Evolutionary conservation across 2,329 filamentous ascomycete genomes (phyloP), one percentile per base, ranked within the genome.

Genomic region (Metarhizium guizhouense): DNA sequence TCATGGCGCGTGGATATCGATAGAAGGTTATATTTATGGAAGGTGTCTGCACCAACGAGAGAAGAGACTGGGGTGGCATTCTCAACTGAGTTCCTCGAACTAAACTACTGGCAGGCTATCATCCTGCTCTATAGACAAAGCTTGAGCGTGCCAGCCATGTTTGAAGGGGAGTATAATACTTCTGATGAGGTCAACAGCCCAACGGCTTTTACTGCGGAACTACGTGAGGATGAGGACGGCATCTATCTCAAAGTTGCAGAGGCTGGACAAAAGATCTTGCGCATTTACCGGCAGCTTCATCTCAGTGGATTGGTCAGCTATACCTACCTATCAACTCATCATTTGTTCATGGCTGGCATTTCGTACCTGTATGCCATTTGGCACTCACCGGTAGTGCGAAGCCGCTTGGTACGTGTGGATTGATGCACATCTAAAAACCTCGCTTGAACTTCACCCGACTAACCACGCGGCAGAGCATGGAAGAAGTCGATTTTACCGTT

Each of bases 101-200:
- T 97, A 58, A 97, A 97, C 70, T 97, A 97, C 71, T 97, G 93
- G 92, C 93, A 96, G 69, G 90, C 91, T 3, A 85, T 97, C 58
- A 95, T 96, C 62, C 91, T 96, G 86, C 81, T 97, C 20, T 97
- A 97, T 69, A 81, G 93, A 55, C 93, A 96, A 70, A 94, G 91
- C 69, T 72, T 96, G 58, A 87, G 89, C 51, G 89, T 96, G 18
- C 93, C 93, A 1, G 83, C 87, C 45, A 84, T 91, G 65, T 84
- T 97, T 56, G 90, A 92, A 54, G 85, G 85, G 54, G 93, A 96
- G 71, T 84, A 85, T 62, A 80, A 83, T 62, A 82, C 82, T 2
- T 80, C 82, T 4, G 80, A 81, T 57, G 83, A 86, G 62, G 81
- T 86, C 36, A 80, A 84, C 62, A 84, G 81, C 61, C 81, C 82